Evolutionary conservation across 441 rosid genomes (phyloP).

Genomic region (Euphorbia schlechtendalii): DNA sequence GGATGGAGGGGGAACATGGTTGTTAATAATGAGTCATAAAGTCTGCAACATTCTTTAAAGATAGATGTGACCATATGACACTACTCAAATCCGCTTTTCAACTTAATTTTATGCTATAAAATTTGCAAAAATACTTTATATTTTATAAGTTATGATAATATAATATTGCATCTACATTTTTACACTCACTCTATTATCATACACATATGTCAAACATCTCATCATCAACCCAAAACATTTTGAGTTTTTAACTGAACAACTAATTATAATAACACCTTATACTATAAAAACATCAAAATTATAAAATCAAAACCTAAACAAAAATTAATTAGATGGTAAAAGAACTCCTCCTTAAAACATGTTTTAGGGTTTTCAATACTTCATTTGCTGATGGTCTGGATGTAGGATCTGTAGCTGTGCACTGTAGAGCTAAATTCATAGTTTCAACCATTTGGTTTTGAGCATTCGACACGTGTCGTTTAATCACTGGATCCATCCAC

Average conservation of each 20-base stretch:
- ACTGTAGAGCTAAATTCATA: slow-evolving; percentile 64
- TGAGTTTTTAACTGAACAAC: slow-evolving; percentile 19
- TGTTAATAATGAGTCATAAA: slow-evolving; percentile 18
- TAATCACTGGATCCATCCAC: slow-evolving; percentile 65
- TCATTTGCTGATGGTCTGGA: slow-evolving; percentile 56
- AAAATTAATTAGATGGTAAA: slow-evolving; percentile 22
- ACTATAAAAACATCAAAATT: slow-evolving; percentile 4
- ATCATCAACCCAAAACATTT: slow-evolving; percentile 43
- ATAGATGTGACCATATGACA: no score
- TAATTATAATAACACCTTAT: slow-evolving; percentile 21
- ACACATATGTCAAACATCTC: slow-evolving; percentile 35
- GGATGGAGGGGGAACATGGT: slow-evolving; percentile 3
- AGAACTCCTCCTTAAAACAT: slow-evolving; percentile 30
- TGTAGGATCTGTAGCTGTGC: slow-evolving; percentile 56
- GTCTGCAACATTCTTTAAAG: no score
- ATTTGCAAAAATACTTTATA: not conserved
- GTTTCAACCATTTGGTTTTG: slow-evolving; percentile 43
- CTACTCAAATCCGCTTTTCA: slow-evolving; percentile 16
- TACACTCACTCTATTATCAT: slow-evolving; percentile 28
- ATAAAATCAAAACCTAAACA: slow-evolving; percentile 20
- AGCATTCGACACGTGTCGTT: slow-evolving; percentile 22
- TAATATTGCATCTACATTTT: slow-evolving; percentile 38
- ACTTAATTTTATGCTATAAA: not conserved
- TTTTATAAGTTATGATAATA: slow-evolving; percentile 6
- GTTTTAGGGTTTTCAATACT: slow-evolving; percentile 42